Evolutionary conservation across 345 rosid genomes (phyloP), one percentile per base, ranked within the genome.

Genomic region (Syzygium oleosum): DNA sequence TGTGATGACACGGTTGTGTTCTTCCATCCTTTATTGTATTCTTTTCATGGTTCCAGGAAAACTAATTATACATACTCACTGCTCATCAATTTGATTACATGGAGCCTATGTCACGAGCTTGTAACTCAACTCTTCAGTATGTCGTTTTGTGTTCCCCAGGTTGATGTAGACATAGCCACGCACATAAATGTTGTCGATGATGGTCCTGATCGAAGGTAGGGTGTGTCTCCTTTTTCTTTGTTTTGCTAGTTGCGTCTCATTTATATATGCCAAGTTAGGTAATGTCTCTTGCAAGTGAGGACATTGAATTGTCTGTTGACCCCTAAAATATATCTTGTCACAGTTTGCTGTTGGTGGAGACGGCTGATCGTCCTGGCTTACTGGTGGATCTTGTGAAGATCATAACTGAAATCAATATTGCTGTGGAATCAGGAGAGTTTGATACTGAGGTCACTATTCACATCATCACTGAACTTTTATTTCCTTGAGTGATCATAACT

Each of bases 151-250:
- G 88, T 90, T 85, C 86, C 87, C 79, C 94, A 97, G 99, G 94
- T 96, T 92, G 99, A 98, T 91, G 96, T 98, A 89, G 99, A 98
- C 90, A 96, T 98, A 88, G 97, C 98, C 88, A 98, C 99, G 54
- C 98, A 63, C 89, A 31, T 98, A 90, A 91, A 22, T 54, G 88
- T 98, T 61, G 65, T 38, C 58, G 97, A 96, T 89, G 99, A 98
- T 87, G 93, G 98, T 86, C 93, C 94, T 68, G 93, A 95, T 22
- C 93, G 99, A 88, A 98, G 99, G 99, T 96, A 91, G 93, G 51
- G 83, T 41, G 84, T 51, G 55, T 61, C 84, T 73, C 90, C 85
- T 55, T 4, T n/a, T 86, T 87, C 86, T 52, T 31, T 86, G 78
- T 63, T 88, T 80, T 89, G 89, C 55, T 87, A 87, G 49, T 38